phyloP scores from a whole-genome alignment of 2,329 filamentous ascomycete genomes.

The Scleromitrula shiraiana region DNA sequence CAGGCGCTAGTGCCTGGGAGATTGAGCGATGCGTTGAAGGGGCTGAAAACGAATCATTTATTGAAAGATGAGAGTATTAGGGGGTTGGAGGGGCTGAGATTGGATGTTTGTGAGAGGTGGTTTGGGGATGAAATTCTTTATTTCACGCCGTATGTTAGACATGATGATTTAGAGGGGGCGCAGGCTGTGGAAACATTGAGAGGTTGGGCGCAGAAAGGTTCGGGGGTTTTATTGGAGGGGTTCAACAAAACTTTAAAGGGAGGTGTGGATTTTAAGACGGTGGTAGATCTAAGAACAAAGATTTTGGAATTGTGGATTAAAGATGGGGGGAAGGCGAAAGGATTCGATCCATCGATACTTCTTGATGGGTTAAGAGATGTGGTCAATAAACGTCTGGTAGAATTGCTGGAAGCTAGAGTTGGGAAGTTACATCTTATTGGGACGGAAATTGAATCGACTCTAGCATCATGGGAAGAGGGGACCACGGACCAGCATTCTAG shows the following conservation, averaged over 20 bases:
- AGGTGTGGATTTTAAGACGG: constrained; percentile 57
- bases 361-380: constrained; percentile 59
- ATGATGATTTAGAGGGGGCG: constrained; percentile 62
- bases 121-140: constrained; percentile 74
- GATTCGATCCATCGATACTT: constrained; percentile 60
- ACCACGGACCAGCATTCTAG: constrained; percentile 42
- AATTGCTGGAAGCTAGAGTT: constrained; percentile 56
- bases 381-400: constrained; percentile 60
- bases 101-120: constrained; percentile 74
- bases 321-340: constrained; percentile 54
- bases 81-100: constrained; percentile 58
- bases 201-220: constrained; percentile 55
- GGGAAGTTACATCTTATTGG: constrained; percentile 57
- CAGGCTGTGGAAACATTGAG: constrained; percentile 54
- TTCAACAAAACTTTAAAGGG: constrained; percentile 50
- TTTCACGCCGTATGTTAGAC: constrained; percentile 80
- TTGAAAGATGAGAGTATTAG: constrained; percentile 63
- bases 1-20: constrained; percentile 67
- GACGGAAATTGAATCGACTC: constrained; percentile 51
- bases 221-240: constrained; percentile 52
- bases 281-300: constrained; percentile 61
- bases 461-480: constrained; percentile 52
- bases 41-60: constrained; percentile 62
- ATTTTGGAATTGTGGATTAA: constrained; percentile 70
- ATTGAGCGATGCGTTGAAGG: constrained; percentile 59